Conservation (phyloP, 495 filamentous ascomycete genomes). For the Bathelium albidoporum region DNA sequence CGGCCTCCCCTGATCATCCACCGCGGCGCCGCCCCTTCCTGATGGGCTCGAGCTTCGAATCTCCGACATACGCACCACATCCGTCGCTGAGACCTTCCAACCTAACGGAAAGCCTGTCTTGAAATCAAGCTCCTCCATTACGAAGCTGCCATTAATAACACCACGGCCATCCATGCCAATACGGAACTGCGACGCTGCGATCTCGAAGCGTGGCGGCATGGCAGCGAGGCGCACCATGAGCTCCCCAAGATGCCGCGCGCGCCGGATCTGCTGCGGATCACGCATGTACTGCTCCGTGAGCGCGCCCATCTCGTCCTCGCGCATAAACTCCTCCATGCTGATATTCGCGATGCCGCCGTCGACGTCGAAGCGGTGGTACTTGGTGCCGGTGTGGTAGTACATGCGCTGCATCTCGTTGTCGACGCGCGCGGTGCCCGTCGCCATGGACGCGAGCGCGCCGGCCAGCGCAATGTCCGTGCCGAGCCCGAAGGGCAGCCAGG, state of each 20-base stretch:
- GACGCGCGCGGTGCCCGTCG: conserved; percentile 22
- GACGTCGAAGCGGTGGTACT: conserved; percentile 26
- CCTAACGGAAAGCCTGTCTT: conserved; percentile 25
- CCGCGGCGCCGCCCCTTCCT: conserved; percentile 17
- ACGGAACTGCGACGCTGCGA: conserved; percentile 17
- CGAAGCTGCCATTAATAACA: conserved; percentile 15
- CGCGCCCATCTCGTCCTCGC: conserved; percentile 26
- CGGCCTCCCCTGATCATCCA: conserved; percentile 17
- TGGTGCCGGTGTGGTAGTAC: conserved; percentile 20
- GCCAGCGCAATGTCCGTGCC: conserved; percentile 23
- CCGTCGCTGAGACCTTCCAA: conserved; percentile 9
- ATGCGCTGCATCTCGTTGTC: conserved; percentile 29
- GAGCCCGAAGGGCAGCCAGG: conserved; percentile 25
- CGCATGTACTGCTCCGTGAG: conserved; percentile 27
- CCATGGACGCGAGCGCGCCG: conserved; percentile 24
- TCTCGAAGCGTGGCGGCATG: conserved; percentile 21
- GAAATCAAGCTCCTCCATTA: conserved; percentile 22
- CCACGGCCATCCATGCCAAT: conserved; percentile 20
- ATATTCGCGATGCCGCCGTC: conserved; percentile 25
- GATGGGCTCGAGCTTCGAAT: conserved; percentile 16
- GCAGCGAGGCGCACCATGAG: conserved; percentile 19
- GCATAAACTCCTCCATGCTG: conserved; percentile 26
- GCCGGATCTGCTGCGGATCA: conserved; percentile 20
- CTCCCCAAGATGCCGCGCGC: conserved; percentile 17
- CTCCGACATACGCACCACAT: conserved; percentile 12